These are phyloP conservation scores for Rhodotorula glutinis DNA, from an alignment of 1,284 basidiomycete species.

Conservation along the genomic window DNA sequence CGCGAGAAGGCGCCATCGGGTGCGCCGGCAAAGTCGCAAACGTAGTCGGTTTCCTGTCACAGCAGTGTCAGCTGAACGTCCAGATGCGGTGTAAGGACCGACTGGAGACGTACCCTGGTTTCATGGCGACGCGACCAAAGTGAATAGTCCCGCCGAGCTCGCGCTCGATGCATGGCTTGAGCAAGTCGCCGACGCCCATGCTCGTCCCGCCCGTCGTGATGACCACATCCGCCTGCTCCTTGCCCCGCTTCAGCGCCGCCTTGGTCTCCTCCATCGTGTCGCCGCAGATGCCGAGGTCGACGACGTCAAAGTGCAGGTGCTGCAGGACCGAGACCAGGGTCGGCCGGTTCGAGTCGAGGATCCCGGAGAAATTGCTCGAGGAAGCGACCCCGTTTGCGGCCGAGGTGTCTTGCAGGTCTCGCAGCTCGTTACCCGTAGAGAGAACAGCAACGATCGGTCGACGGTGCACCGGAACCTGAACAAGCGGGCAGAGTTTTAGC, in stretches of 20 bases:
- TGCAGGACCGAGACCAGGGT: slow-evolving; percentile 67
- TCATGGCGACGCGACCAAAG: slow-evolving; percentile 65
- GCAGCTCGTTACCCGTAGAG: slow-evolving; percentile 79
- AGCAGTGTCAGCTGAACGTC: slow-evolving; percentile 38
- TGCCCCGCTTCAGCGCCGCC: slow-evolving; percentile 57
- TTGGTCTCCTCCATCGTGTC: slow-evolving; percentile 67
- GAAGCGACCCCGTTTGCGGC: slow-evolving; percentile 31
- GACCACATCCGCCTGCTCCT: slow-evolving; percentile 66
- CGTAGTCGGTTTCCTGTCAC: slow-evolving; percentile 73
- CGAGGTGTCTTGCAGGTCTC: slow-evolving; percentile 58
- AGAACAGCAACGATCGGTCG: slow-evolving; percentile 74
- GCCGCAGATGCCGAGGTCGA: slow-evolving; percentile 74
- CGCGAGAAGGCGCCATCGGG: slow-evolving; percentile 40
- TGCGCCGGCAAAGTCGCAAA: slow-evolving; percentile 67
- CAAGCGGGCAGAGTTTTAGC: too few species aligned
- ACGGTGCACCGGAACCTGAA: slow-evolving; percentile 62
- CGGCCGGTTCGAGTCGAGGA: slow-evolving; percentile 80
- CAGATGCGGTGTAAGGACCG: not conserved
- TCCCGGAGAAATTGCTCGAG: slow-evolving; percentile 50
- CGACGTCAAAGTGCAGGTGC: slow-evolving; percentile 68
- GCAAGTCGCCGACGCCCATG: slow-evolving; percentile 80
- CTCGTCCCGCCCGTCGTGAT: slow-evolving; percentile 84
- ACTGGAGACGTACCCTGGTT: slow-evolving; percentile 47
- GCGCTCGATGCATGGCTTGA: slow-evolving; percentile 82
- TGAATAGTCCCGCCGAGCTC: slow-evolving; percentile 69